Base-by-base conservation (phyloP, 768 basidiomycete species). In the Termitomyces sp. region DNA sequence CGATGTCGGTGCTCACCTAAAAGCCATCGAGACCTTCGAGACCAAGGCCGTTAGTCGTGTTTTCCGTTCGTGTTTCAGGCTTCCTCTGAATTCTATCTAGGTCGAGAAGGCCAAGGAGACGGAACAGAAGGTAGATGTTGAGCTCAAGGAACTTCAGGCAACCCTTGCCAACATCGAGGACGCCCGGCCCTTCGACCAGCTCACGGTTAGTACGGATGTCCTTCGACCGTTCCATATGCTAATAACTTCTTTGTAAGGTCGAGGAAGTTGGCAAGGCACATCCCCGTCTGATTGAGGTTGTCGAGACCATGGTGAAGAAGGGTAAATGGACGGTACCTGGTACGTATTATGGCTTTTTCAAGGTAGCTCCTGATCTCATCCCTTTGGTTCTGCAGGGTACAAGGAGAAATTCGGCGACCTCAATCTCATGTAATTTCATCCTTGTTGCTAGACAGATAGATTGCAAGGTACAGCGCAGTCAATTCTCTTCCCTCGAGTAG, bases 321-420 rank as follows among this genome's bases (percentile, higher is more conserved):
- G 95, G 95, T 74, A 97, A 98, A 79, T 97, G 93, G 89, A 93
- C 89, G 67, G 95, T 98, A 58, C 96, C 96, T 67, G 95, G 94
- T 88, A 70, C 54, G 79, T 67, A 33, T 16, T 8, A 5, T 32
- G 36, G 48, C 35, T 49, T 43, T 48, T 9, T 20, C 56, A 9
- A 22, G 46, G 50, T 5, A 26, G 36, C 3, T 22, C n/a, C 32
- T 41, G 49, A 33, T 6, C 40, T 59, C 45, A 54, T 58, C 45
- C 45, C 47, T 49, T 26, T 41, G 18, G 7, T 30, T 50, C 47
- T 54, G 35, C 65, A 90, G 88, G 90, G 38, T 92, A 92, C 85
- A 87, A 91, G 81, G 94, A 96, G 83, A 95, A 95, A 79, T 96
- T 94, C 72, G 94, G 94, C 69, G 92, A 96, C 72, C 85, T 95